A percentile compares a stretch with the other conserved stretches of the same genome.
Conservation (phyloP, 2,329 filamentous ascomycete species). For the Calycina herbarum region DNA sequence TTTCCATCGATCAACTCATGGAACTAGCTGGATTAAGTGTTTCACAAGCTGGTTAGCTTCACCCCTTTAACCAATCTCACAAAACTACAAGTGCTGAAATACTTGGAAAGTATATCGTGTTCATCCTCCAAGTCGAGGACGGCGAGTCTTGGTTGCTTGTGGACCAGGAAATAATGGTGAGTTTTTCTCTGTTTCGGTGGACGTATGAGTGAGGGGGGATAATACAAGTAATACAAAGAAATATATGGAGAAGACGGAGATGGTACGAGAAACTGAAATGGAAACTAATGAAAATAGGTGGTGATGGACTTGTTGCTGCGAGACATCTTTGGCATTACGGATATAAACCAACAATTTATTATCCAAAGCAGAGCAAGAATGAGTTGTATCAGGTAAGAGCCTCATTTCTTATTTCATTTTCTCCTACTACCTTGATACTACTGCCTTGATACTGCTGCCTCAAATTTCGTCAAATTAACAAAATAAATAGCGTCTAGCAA, state of each 20-base stretch:
- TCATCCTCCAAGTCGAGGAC: conserved; percentile 72
- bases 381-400: conserved; percentile 76
- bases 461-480: neutral
- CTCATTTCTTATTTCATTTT: neutral
- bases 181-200: conserved; percentile 16
- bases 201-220: too few species aligned
- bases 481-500: conserved; percentile 66
- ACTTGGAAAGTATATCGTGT: conserved; percentile 71
- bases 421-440: neutral
- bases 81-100: neutral
- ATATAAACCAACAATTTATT: conserved; percentile 86
- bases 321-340: conserved; percentile 90
- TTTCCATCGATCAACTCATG: conserved; percentile 96
- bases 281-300: conserved; percentile 54
- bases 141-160: conserved; percentile 80
- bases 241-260: too few species aligned
- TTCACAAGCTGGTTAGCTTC: conserved; percentile 73
- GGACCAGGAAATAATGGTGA: conserved; percentile 76
- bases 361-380: conserved; percentile 87
- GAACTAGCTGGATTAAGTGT: conserved; percentile 91
- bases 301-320: conserved; percentile 91
- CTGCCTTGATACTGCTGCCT: too few species aligned
- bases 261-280: too few species aligned
- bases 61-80: neutral
- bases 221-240: neutral